Percentiles rank a stretch among this genome's conserved stretches.
These are phyloP conservation scores for Parietaria judaica DNA, from an alignment of 306 rosid species.

Conservation along the genomic window DNA sequence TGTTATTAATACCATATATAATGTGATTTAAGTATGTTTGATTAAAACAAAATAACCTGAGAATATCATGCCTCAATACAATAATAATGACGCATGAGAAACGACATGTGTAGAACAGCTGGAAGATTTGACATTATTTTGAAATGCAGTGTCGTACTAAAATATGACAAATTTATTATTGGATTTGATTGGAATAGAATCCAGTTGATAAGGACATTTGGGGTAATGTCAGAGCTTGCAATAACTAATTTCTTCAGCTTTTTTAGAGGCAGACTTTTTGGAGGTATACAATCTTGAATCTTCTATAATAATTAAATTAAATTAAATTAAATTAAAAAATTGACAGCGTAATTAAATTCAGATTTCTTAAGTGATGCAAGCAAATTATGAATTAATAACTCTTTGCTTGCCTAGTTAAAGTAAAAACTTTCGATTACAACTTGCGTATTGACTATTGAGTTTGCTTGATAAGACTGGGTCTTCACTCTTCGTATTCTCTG, in stretches of 20 bases:
- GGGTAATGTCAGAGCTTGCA: constrained; percentile 2
- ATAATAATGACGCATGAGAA: background rate
- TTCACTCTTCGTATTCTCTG: no score
- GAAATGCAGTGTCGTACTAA: constrained; percentile 12
- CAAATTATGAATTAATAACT: no score
- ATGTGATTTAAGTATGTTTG: no score
- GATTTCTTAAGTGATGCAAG: no score
- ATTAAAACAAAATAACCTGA: no score
- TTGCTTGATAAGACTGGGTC: no score
- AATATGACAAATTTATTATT: constrained; percentile 16
- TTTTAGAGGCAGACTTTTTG: background rate
- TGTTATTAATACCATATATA: no score
- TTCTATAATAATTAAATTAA: background rate
- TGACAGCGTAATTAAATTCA: background rate
- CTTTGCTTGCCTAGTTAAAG: no score
- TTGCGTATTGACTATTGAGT: no score
- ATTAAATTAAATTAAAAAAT: background rate
- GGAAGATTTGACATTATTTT: constrained; percentile 4
- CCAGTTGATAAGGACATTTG: background rate
- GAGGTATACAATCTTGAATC: background rate
- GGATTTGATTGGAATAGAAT: constrained; percentile 31
- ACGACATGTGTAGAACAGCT: background rate
- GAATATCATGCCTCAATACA: no score
- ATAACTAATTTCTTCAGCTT: constrained; percentile 27
- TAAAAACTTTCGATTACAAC: no score